Evolutionary conservation across 1,139 yeast genomes (phyloP), one percentile per base, ranked within the genome.

Genomic region (Blastobotrys petasosporus): DNA sequence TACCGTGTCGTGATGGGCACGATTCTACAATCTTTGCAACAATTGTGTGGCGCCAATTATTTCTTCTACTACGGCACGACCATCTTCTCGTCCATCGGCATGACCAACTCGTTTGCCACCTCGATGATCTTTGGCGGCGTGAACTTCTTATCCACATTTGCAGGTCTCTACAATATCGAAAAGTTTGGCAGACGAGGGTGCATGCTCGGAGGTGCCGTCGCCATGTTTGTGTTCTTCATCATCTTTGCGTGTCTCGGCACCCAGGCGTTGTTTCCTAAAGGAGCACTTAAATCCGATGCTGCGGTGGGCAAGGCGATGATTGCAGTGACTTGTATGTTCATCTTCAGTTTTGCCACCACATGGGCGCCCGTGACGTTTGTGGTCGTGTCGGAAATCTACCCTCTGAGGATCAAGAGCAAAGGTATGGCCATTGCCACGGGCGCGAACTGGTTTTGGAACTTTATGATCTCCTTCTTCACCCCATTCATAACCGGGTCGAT

Each of bases 331-430:
- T 83, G 92, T 65, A 62, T 83, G 50, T 86, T 79, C 70, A 84
- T 87, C 53, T 82, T 83, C 76, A 80, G 77, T 72, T 86, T 85
- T 63, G 92, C 95, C 34, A 75, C 84, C 33, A 80, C 94, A 5
- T 85, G 95, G 94, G 94, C 90, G 52, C 92, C 94, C 58, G 77
- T 82, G 60, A 82, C 81, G 39, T 86, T 80, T 77, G 82, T 83
- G 47, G 79, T 85, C 54, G 77, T 82, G 45, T 82, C 92, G 36
- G 95, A 86, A 67, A 71, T 83, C 37, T 85, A 78, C 66, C 88
- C 95, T 42, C 71, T 84, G 52, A 79, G 90, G 57, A 80, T 85
- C 54, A 77, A 92, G 68, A 78, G 88, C 32, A 82, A 83, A 69
- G 85, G 87, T 49, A 83, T 85, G 72, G 81, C 90, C 80, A 52